A percentile compares a stretch with the other conserved stretches of the same genome.
phyloP scores from a whole-genome alignment of 2,329 filamentous ascomycete species.

The Ophiosphaerella herpotricha region DNA sequence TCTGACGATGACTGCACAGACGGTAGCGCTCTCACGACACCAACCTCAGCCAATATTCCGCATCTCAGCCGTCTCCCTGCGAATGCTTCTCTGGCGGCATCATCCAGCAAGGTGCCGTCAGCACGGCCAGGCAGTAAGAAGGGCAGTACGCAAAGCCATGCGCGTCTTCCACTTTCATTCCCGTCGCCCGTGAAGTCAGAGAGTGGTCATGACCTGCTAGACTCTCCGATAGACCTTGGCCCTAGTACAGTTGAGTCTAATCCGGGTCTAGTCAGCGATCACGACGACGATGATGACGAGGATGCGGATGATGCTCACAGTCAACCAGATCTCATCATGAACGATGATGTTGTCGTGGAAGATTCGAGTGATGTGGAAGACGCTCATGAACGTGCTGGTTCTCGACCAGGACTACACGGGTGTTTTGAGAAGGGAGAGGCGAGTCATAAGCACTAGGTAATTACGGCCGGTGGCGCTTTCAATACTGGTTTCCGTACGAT shows the following conservation, averaged over 20 bases:
- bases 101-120: constrained; percentile 34
- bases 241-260: constrained; percentile 56
- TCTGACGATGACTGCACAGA: constrained; percentile 44
- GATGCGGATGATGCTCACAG: constrained; percentile 45
- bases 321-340: constrained; percentile 41
- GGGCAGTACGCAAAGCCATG: constrained; percentile 29
- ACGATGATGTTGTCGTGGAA: constrained; percentile 46
- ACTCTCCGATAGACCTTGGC: constrained; percentile 48
- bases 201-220: constrained; percentile 34
- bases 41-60: constrained; percentile 28
- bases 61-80: constrained; percentile 42
- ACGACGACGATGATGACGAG: constrained; percentile 55
- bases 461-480: constrained; percentile 24
- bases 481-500: constrained; percentile 11
- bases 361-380: constrained; percentile 47
- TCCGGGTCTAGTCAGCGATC: constrained; percentile 56
- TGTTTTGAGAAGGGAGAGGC: constrained; percentile 43
- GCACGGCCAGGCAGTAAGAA: constrained; percentile 43
- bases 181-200: constrained; percentile 33
- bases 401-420: constrained; percentile 36
- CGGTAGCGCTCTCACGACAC: constrained; percentile 34
- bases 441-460: constrained; percentile 41
- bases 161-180: constrained; percentile 39
- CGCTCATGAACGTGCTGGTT: constrained; percentile 36
- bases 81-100: constrained; percentile 25